Evolutionary conservation across 495 filamentous ascomycete genomes (phyloP), one percentile per base, ranked within the genome.

Genomic region (Trichoderma gamsii): DNA sequence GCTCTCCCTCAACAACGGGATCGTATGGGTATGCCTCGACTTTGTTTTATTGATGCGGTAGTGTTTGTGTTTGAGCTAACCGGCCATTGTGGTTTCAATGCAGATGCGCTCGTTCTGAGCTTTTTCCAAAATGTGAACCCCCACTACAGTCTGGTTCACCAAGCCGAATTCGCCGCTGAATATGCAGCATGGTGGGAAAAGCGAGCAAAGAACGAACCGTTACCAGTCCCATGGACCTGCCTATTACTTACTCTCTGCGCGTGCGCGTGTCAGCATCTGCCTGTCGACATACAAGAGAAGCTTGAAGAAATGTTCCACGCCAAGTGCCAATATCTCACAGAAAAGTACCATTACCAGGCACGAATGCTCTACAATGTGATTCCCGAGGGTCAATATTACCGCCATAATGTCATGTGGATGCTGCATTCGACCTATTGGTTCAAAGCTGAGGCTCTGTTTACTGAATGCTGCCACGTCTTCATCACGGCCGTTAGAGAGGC

Each of bases 211-310:
- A 69, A 73, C 16, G 71, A 74, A 23, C 68, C 72, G 23, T 72
- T 80, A 13, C 77, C 78, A 7, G 73, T 80, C 1, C 81, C 78
- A 66, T 77, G 84, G 56, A 86, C 83, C 13, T 82, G 80, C 70
- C 72, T 86, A 52, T 75, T 85, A n/a, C 70, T 84, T 8, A 77
- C 81, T 11, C 78, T 86, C 7, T 83, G 80, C 70, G 80, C 84
- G n/a, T 83, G 81, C 56, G 80, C 83, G 0, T 71, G 76, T 4
- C 80, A 81, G 61, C 83, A 80, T 66, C 74, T 84, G 9, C 71
- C 73, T 32, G 23, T 74, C n/a, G 75, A 71, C 12, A 71, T 78
- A 46, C 73, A 74, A 41, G 72, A 76, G 43, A 82, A 76, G 67
- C 74, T 86, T 8, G 83, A 84, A 67, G 73, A 75, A 7, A 82